These are phyloP conservation scores for Suillus paluster DNA, from an alignment of 768 basidiomycete species.

Conservation along the genomic window DNA sequence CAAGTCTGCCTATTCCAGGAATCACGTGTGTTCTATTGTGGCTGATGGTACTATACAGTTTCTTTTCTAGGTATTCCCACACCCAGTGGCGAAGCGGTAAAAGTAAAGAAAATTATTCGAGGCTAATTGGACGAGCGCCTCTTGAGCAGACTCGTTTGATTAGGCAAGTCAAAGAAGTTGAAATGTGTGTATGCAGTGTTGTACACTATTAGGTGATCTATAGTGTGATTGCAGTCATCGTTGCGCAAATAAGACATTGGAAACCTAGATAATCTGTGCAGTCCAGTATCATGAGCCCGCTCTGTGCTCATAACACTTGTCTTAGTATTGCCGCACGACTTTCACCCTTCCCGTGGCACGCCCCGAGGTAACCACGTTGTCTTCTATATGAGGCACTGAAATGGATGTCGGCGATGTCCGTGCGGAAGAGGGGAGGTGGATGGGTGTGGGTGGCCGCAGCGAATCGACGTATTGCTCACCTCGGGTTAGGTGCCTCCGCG, in stretches of 20 bases:
- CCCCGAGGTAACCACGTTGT: conserved; percentile 26
- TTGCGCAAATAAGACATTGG: conserved; percentile 24
- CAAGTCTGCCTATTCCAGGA: conserved; percentile 22
- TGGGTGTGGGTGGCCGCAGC: conserved; percentile 44
- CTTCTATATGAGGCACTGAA: conserved; percentile 51
- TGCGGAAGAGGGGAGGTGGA: conserved; percentile 46
- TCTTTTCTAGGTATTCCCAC: conserved; percentile 28
- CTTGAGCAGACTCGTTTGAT: too few species aligned
- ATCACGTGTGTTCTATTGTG: conserved; percentile 48
- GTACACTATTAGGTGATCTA: conserved; percentile 13
- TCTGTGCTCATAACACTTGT: background rate
- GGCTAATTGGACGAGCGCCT: too few species aligned
- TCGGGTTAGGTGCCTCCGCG: conserved; percentile 34
- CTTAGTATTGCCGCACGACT: conserved; percentile 50
- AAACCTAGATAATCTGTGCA: conserved; percentile 24
- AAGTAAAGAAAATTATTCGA: too few species aligned
- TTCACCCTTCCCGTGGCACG: conserved; percentile 50
- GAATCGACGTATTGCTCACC: conserved; percentile 42
- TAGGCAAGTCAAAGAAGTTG: background rate
- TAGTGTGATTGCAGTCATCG: conserved; percentile 7
- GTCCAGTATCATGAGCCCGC: background rate
- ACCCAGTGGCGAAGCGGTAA: background rate
- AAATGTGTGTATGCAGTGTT: conserved; percentile 8
- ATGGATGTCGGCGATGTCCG: conserved; percentile 57
- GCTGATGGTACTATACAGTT: conserved; percentile 68